Evolutionary conservation across 2,329 filamentous ascomycete species (phyloP).

Genomic region (Ophiocordyceps camponoti-rufipedis): DNA sequence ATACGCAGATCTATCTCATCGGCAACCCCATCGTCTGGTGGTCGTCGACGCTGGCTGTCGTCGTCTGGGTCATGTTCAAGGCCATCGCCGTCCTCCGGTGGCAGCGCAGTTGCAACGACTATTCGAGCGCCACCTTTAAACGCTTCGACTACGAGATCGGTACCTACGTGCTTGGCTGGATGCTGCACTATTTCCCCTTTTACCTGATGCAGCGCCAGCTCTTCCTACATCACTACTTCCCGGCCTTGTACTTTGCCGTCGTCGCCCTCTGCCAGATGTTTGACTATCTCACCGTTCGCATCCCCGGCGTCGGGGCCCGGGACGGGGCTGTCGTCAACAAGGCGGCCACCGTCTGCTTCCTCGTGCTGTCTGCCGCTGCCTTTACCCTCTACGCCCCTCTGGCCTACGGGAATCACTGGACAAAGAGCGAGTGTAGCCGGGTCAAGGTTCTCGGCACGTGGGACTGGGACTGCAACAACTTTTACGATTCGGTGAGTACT

Average conservation of each 20-base stretch:
- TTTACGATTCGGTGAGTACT: constrained; percentile 63
- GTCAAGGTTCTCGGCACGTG: constrained; percentile 78
- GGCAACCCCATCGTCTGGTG: constrained; percentile 95
- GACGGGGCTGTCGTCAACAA: constrained; percentile 54
- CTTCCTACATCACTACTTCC: constrained; percentile 97
- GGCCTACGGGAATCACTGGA: constrained; percentile 89
- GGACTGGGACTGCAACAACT: constrained; percentile 98
- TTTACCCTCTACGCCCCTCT: constrained; percentile 81
- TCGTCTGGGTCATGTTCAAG: constrained; percentile 68
- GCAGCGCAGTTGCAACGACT: constrained; percentile 87
- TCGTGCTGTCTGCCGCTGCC: constrained; percentile 53
- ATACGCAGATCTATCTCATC: constrained; percentile 90
- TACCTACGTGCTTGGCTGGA: constrained; percentile 80
- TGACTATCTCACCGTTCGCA: constrained; percentile 65
- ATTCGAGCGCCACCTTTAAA: constrained; percentile 67
- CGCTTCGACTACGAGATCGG: constrained; percentile 97
- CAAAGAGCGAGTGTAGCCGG: constrained; percentile 65
- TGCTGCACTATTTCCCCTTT: constrained; percentile 97
- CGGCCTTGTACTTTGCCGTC: constrained; percentile 87
- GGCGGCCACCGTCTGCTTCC: constrained; percentile 52
- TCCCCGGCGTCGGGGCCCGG: constrained; percentile 48
- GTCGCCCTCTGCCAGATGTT: constrained; percentile 77
- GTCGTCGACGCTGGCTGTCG: constrained; percentile 63
- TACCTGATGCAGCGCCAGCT: constrained; percentile 96
- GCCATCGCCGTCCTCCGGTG: constrained; percentile 73